phyloP scores from a whole-genome alignment of 768 basidiomycete genomes.

The Rhizopogon vesiculosus region DNA sequence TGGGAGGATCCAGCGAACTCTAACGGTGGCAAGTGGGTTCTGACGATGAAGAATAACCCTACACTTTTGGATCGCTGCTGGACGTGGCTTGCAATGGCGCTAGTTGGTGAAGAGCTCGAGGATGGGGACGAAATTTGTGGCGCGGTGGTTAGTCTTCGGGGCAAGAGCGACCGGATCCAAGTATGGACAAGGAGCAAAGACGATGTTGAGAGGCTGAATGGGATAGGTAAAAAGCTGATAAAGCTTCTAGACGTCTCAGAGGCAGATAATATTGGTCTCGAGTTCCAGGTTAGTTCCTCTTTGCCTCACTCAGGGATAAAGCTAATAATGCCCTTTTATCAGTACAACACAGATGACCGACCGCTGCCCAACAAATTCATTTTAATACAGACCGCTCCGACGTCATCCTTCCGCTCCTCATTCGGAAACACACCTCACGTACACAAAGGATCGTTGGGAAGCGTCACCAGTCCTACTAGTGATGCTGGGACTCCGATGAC shows the following conservation, averaged over 20 bases:
- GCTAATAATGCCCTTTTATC: not conserved
- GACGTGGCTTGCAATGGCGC: constrained; percentile 87
- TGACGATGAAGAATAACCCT: constrained; percentile 87
- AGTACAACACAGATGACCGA: constrained; percentile 88
- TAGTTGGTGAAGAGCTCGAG: constrained; percentile 75
- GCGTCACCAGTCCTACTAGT: constrained; percentile 15
- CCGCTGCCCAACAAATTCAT: constrained; percentile 81
- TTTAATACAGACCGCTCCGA: constrained; percentile 67
- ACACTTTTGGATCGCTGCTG: constrained; percentile 80
- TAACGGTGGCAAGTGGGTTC: constrained; percentile 90
- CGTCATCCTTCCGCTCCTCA: constrained; percentile 60
- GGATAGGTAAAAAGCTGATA: constrained; percentile 77
- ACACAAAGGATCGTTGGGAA: constrained; percentile 17
- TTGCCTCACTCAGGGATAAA: not conserved
- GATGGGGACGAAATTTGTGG: constrained; percentile 75
- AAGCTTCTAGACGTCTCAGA: constrained; percentile 83
- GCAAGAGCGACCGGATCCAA: constrained; percentile 87
- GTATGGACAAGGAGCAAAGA: constrained; percentile 87
- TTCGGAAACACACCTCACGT: constrained; percentile 41
- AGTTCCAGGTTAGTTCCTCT: constrained; percentile 70
- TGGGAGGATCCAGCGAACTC: constrained; percentile 95
- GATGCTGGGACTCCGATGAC: constrained; percentile 17
- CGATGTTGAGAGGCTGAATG: constrained; percentile 80
- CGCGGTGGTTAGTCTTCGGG: constrained; percentile 81
- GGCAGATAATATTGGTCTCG: constrained; percentile 78